These are phyloP conservation scores for Fusarium floridanum DNA, from an alignment of 2,329 filamentous ascomycete species.

Conservation along the genomic window DNA sequence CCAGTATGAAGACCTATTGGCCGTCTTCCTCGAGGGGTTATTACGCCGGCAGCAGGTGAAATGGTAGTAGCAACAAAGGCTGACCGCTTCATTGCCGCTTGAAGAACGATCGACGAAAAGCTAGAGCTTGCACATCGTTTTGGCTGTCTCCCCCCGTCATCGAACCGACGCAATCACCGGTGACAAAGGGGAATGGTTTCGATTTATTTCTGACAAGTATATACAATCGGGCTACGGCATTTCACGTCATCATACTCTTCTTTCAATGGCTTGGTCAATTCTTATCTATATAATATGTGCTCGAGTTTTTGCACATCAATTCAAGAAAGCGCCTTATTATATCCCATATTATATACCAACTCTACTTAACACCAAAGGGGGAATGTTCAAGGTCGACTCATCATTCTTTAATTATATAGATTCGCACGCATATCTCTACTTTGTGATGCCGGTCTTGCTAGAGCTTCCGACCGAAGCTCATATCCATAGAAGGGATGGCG, in stretches of 20 bases:
- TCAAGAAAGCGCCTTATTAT: not conserved
- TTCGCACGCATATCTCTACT: too few relatives aligned
- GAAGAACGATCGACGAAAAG: not conserved
- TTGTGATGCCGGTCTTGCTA: too few relatives aligned
- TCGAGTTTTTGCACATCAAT: not conserved
- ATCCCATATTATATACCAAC: not conserved
- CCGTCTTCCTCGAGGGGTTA: not conserved
- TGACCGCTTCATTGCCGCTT: not conserved
- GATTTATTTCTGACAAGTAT: not conserved
- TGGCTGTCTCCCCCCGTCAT: not conserved
- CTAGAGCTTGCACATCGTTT: not conserved
- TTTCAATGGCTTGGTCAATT: not conserved
- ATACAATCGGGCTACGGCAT: not conserved
- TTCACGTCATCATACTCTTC: not conserved
- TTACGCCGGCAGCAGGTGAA: not conserved
- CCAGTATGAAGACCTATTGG: fast-evolving
- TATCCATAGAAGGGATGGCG: not conserved
- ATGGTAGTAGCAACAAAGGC: not conserved
- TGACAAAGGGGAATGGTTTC: not conserved
- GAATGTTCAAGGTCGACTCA: too few relatives aligned
- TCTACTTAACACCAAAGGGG: too few relatives aligned
- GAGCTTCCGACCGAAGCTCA: too few relatives aligned
- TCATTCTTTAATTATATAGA: too few relatives aligned
- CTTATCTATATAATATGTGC: not conserved
- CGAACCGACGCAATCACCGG: not conserved